Percentiles rank a stretch among this genome's conserved stretches.
These are phyloP conservation scores for Heliamphora exappendiculata DNA, from an alignment of 148 eudicot species.

Conservation along the genomic window DNA sequence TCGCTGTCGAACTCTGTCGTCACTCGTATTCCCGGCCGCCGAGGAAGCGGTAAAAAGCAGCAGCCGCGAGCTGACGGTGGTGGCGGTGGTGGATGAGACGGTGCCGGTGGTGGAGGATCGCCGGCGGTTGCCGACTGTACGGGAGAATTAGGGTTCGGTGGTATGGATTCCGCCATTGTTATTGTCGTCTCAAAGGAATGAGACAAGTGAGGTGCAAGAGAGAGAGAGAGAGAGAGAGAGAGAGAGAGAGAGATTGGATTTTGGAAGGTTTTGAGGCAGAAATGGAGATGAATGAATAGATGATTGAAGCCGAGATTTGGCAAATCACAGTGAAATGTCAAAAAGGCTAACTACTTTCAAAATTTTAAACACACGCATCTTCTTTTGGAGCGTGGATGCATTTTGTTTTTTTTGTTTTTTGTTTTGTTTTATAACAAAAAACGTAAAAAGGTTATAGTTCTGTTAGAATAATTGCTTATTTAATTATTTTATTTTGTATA, in stretches of 20 bases:
- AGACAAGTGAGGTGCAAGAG: background rate
- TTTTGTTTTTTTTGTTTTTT: no score
- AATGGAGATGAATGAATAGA: no score
- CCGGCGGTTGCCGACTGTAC: slow-evolving; percentile 16
- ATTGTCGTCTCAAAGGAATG: background rate
- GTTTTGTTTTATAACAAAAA: no score
- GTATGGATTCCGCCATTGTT: slow-evolving; percentile 21
- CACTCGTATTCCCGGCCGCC: slow-evolving; percentile 55
- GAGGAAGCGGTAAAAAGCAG: slow-evolving; percentile 24
- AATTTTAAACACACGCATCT: no score
- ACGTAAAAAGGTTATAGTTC: no score
- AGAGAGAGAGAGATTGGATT: background rate
- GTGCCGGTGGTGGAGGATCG: slow-evolving; percentile 20
- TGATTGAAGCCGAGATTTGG: no score
- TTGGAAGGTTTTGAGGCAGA: slow-evolving; percentile 15
- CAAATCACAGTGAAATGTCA: no score
- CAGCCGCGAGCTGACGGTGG: slow-evolving; percentile 13
- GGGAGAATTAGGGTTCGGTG: slow-evolving; percentile 8
- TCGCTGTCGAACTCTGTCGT: slow-evolving; percentile 90
- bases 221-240: background rate
- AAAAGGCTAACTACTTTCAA: no score
- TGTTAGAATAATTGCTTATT: no score
- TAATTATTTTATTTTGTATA: no score
- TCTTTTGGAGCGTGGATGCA: no score
- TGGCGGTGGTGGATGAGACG: slow-evolving; percentile 12